phyloP scores from a whole-genome alignment of 202 grass and related monocot genomes.

The Sporobolus alterniflorus region DNA sequence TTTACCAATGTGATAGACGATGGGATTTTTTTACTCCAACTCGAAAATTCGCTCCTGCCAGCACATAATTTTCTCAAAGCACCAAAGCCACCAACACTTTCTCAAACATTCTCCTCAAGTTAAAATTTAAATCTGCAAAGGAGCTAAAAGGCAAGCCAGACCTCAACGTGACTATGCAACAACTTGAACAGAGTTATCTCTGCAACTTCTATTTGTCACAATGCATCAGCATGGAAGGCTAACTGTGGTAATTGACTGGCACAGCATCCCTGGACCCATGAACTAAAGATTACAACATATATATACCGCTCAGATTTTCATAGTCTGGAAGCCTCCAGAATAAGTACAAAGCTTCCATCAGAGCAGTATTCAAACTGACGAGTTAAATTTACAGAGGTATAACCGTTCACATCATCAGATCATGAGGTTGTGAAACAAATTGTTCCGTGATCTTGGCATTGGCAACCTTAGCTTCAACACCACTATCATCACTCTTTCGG shows the following conservation, averaged over 20 bases:
- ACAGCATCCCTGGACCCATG: not conserved
- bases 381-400: not conserved
- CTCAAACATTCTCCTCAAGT: not conserved
- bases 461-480: constrained; percentile 65
- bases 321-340: not conserved
- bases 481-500: constrained; percentile 40
- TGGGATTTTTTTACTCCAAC: too few species aligned
- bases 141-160: not conserved
- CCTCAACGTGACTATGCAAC: not conserved
- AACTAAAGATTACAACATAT: not conserved
- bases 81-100: not conserved
- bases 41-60: too few species aligned
- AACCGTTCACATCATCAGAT: not conserved
- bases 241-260: not conserved
- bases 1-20: too few species aligned
- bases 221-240: not conserved
- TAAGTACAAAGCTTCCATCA: too few species aligned
- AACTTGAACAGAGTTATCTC: not conserved
- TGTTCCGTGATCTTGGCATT: constrained; percentile 51
- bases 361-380: not conserved
- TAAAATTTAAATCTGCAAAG: not conserved
- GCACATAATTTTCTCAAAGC: not conserved
- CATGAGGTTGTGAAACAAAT: constrained; percentile 57
- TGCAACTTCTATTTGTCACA: not conserved
- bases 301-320: not conserved